A percentile compares a stretch with the other conserved stretches of the same genome.
Conservation (phyloP, 306 rosid genomes). For the Dalbergia oliveri region DNA sequence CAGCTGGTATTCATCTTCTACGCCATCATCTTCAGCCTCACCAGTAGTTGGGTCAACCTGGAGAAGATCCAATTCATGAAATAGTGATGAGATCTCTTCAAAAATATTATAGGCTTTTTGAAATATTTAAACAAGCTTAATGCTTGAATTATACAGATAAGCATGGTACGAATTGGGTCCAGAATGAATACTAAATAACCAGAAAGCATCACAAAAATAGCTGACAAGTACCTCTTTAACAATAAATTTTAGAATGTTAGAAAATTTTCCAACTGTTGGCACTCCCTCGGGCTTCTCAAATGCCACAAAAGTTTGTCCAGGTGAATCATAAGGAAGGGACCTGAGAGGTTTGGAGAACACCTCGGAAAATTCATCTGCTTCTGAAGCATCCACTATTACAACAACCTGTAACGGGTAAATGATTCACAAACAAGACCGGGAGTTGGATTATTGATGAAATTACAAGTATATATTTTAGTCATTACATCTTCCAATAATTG, state of each 20-base stretch:
- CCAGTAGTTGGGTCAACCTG: slow-evolving; percentile 89
- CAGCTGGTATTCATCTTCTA: slow-evolving; percentile 95
- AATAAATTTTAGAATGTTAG: slow-evolving; percentile 77
- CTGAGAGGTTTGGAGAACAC: slow-evolving; percentile 80
- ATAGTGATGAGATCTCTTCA: slow-evolving; percentile 32
- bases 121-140: slow-evolving; percentile 37
- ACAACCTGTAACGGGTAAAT: slow-evolving; percentile 67
- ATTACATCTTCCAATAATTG: slow-evolving; percentile 91
- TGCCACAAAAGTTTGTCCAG: slow-evolving; percentile 92
- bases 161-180: slow-evolving; percentile 6
- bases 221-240: slow-evolving; percentile 80
- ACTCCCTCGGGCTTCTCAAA: slow-evolving; percentile 91
- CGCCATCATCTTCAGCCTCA: slow-evolving; percentile 92
- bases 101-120: slow-evolving; percentile 31
- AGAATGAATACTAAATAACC: slow-evolving; percentile 10
- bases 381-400: slow-evolving; percentile 85
- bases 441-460: slow-evolving; percentile 27
- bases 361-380: slow-evolving; percentile 87
- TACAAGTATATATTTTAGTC: slow-evolving; percentile 27
- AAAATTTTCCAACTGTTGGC: slow-evolving; percentile 81
- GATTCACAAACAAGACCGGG: slow-evolving; percentile 44
- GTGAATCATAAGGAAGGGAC: slow-evolving; percentile 95
- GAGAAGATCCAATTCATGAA: slow-evolving; percentile 43
- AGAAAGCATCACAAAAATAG: slow-evolving; percentile 28
- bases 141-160: slow-evolving; percentile 12